Base-by-base conservation (phyloP, 805 yeast species). In the Candida vaughaniae region DNA sequence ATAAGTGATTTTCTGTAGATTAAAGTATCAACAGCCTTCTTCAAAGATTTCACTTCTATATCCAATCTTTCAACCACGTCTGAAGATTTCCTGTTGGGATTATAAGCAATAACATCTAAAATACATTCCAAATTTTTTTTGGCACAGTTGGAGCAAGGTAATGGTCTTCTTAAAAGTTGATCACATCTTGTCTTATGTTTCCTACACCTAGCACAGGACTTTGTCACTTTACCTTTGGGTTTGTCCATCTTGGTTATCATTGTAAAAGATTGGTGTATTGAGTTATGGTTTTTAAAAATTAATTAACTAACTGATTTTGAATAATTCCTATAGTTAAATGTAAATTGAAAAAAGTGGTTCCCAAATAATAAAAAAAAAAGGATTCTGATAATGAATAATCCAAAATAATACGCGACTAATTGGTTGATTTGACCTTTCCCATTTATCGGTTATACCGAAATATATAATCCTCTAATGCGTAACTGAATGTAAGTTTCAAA, bases 101-200 rank as follows among this genome's bases (percentile, higher is more conserved):
- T 76, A 9, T 70, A 64, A 8, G 52, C 41, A 10, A 80, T 77
- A 14, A 73, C 63, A 45, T 79, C 85, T 30, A 80, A 60, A 30
- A 69, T 68, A 50, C 88, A 82, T 18, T 60, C 57, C 15, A 74
- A 47, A 12, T 75, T 75, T 41, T 72, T 68, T 51, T 71, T 76
- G 4, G 62, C 45, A 52, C 88, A 82, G 20, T 75, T 68, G 3
- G 80, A 55, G 49, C 88, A 82, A 0, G 84, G 74, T 16, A 57
- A 51, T 3, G 87, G 86, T 23, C 65, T 56, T 11, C 77, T 72
- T 16, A 52, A 51, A 10, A 58, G 45, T 9, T 81, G 81, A 51
- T 81, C 82, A 56, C 88, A 82, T 49, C 73, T 78, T 12, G 81
- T 79, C 53, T 82, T 82, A 47, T 79, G 82, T 49, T 75, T 75